These are phyloP conservation scores for Pseudocercospora eumusae DNA, from an alignment of 2,329 filamentous ascomycete species.

Conservation along the genomic window DNA sequence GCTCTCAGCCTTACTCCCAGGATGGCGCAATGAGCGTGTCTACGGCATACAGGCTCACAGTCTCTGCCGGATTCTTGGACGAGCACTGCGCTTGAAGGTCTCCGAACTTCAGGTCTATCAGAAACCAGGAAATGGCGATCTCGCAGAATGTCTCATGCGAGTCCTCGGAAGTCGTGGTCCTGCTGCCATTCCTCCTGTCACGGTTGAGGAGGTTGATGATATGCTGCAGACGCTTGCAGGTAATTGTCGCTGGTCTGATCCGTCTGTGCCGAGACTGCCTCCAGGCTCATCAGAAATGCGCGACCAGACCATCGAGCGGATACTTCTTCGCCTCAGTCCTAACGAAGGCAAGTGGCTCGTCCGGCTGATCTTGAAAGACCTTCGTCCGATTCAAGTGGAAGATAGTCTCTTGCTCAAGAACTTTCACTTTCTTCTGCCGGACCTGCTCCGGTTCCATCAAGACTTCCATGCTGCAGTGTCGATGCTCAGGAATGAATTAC, in stretches of 20 bases:
- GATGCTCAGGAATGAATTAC: slow-evolving; percentile 53
- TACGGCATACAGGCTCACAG: slow-evolving; percentile 66
- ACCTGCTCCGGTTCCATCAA: slow-evolving; percentile 68
- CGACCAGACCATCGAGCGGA: slow-evolving; percentile 52
- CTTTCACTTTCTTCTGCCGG: slow-evolving; percentile 70
- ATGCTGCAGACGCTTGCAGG: slow-evolving; percentile 68
- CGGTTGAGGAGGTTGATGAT: slow-evolving; percentile 71
- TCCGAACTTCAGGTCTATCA: slow-evolving; percentile 66
- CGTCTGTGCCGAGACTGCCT: slow-evolving; percentile 49
- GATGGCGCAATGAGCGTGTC: slow-evolving; percentile 73
- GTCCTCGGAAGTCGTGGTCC: slow-evolving; percentile 62
- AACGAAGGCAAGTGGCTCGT: slow-evolving; percentile 85
- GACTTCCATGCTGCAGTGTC: slow-evolving; percentile 63
- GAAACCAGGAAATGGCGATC: slow-evolving; percentile 61
- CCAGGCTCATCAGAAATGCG: slow-evolving; percentile 34
- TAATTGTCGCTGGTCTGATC: slow-evolving; percentile 69
- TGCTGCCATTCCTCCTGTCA: slow-evolving; percentile 48
- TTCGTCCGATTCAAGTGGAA: slow-evolving; percentile 67
- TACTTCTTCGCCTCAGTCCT: slow-evolving; percentile 64
- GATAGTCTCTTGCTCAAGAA: slow-evolving; percentile 56
- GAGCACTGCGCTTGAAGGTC: slow-evolving; percentile 65
- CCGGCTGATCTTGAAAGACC: slow-evolving; percentile 75
- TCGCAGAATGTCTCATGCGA: slow-evolving; percentile 70
- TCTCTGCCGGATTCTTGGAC: slow-evolving; percentile 67
- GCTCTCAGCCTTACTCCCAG: slow-evolving; percentile 74